Evolutionary conservation across 805 yeast genomes (phyloP), one percentile per base, ranked within the genome.

Genomic region (Lipomyces spencermartinsiae): DNA sequence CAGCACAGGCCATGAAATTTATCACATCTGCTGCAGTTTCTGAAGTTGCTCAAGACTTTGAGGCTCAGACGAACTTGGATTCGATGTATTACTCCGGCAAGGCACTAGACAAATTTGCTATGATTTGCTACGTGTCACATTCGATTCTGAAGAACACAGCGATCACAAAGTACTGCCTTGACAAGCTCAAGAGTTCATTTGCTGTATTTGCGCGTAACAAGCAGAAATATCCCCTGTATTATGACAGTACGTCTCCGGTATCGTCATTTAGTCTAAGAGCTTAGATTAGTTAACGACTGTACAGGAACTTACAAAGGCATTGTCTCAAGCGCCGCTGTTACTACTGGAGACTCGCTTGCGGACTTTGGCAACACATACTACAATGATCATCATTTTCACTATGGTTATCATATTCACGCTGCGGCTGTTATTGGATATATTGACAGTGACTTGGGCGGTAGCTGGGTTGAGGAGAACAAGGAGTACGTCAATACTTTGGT

Each of bases 61-160:
- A 79, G 3, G 84, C 83, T 19, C 85, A 83, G 77, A 84, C 89
- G n/a, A 80, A 89, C 74, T 80, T 89, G 10, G 92, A 92, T 70
- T 92, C 97, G 0, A 93, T 93, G 91, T 94, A 94, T 79, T 87
- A 91, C 25, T 85, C 97, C 1, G 99, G 98, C 12, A 94, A 95
- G 77, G 83, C 87, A 34, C 80, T 93, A 61, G 97, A 93, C 73
- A 95, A 93, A 79, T 95, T 91, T 79, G 97, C 98, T 0, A 90
- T 90, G 83, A 84, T 95, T 62, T 82, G 92, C 14, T 90, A 90
- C 70, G 91, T 88, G 10, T 87, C 89, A 51, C 87, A 89, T 64
- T 87, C 83, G 69, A 83, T 94, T 22, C 77, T 94, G 58, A 76
- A 85, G 22, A 90, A 93, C 75, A 75, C 78, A 0, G 77, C 75